Conservation (phyloP, 2,329 filamentous ascomycete species). For the Nannizziopsis arthrosporioides region DNA sequence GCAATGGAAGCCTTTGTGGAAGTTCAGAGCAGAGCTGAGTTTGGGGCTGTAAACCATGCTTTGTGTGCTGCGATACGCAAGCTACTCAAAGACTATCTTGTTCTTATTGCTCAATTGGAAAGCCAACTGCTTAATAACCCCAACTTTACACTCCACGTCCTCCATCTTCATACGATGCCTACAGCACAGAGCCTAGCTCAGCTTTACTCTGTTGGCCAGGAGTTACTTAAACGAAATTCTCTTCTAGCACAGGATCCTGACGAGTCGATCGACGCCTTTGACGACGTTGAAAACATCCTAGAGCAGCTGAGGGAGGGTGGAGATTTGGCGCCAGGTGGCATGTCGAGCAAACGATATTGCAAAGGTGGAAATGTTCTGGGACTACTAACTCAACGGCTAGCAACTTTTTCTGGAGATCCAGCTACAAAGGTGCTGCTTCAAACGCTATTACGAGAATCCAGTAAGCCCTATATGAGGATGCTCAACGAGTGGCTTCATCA, state of each 20-base stretch:
- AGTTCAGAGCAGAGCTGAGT: conserved; percentile 83
- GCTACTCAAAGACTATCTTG: conserved; percentile 81
- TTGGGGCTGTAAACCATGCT: conserved; percentile 88
- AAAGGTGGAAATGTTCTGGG: conserved; percentile 95
- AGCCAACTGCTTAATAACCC: conserved; percentile 82
- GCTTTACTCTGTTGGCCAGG: conserved; percentile 74
- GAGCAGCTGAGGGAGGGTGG: conserved; percentile 80
- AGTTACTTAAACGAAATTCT: conserved; percentile 77
- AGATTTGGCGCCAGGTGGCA: conserved; percentile 63
- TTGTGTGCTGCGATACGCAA: conserved; percentile 90
- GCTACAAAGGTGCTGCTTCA: conserved; percentile 72
- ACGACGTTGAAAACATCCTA: conserved; percentile 85
- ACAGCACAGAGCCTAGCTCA: conserved; percentile 87
- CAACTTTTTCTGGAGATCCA: conserved; percentile 87
- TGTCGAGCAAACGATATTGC: conserved; percentile 74
- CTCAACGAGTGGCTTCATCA: conserved; percentile 97
- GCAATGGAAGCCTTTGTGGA: conserved; percentile 89
- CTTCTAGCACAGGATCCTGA: conserved; percentile 62
- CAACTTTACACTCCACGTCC: conserved; percentile 80
- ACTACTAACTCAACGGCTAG: conserved; percentile 69
- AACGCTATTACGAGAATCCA: conserved; percentile 72
- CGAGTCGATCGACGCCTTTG: conserved; percentile 59
- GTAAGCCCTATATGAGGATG: conserved; percentile 94
- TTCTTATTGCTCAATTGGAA: conserved; percentile 86
- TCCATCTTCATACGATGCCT: conserved; percentile 82